Evolutionary conservation across 106 monocot genomes (phyloP), one percentile per base, ranked within the genome.

Genomic region (Dactylorhiza incarnata): DNA sequence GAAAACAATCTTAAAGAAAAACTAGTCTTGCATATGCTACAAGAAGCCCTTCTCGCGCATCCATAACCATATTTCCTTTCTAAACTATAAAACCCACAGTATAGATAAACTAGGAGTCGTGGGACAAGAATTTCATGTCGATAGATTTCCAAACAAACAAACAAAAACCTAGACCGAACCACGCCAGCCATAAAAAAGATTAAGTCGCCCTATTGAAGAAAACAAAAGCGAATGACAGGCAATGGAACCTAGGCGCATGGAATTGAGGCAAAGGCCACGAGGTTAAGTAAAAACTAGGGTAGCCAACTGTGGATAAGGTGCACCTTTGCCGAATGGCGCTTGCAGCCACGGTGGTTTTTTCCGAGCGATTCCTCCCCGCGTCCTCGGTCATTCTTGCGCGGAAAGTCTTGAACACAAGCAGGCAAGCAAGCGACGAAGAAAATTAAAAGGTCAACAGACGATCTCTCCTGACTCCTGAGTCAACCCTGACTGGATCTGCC

Each of bases 321-420:
- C 17, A 72, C 72, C 72, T 72, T 72, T 49, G 74, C 74, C 74
- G 5, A 24, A 22, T 54, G 37, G 26, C 17, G 20, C 74, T 55
- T 29, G 53, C 74, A 7, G 54, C 29, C 7, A 9, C 37, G 4
- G 51, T 22, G 6, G 54, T 37, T 6, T 74, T 54, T 8, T 53
- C 74, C 29, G 74, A 7, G 6, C 53, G 29, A 16, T 54, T 74
- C 74, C 54, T 51, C 13, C 51, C 49, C 8, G 37, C 10, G 55
- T 74, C 74, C 29, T 74, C 74, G 16, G 52, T 43, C 74, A 74
- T 74, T 20, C 54, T 74, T 43, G 43, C 49, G 49, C 2, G 15
- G 48, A 24, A 24, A 45, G 1, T 45, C 65, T 65, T 65, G 12
- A 26, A 26, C 29, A 8, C 65, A 10, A 2, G 16, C 9, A 10